Percentiles rank a stretch among this genome's conserved stretches.
phyloP scores from a whole-genome alignment of 106 monocot species.

The Platanthera zijinensis region DNA sequence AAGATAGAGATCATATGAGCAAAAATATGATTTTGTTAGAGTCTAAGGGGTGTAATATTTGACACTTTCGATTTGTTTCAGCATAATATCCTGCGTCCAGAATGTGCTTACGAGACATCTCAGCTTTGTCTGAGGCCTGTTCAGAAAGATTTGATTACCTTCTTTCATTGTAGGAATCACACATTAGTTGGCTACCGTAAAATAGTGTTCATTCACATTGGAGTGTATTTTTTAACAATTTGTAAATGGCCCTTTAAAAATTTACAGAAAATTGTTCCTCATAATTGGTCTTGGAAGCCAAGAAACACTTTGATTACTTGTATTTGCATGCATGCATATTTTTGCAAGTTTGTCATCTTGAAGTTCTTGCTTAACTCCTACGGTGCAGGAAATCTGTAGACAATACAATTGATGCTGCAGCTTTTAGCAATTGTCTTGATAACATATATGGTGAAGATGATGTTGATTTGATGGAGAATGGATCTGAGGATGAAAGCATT shows the following conservation, averaged over 20 bases:
- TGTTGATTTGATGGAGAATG: constrained; percentile 25
- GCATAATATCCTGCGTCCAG: not conserved
- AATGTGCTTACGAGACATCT: not conserved
- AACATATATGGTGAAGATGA: constrained; percentile 21
- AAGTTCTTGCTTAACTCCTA: not conserved
- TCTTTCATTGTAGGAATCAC: not conserved
- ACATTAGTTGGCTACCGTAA: not conserved
- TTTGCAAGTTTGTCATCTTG: not conserved
- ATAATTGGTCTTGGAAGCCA: not conserved
- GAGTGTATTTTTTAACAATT: not conserved
- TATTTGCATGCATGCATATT: not conserved
- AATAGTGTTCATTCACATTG: not conserved
- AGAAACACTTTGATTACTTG: not conserved
- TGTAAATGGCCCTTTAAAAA: not conserved
- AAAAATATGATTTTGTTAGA: not conserved
- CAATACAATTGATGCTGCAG: constrained; percentile 4
- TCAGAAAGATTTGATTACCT: too few species aligned
- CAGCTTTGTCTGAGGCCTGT: not conserved
- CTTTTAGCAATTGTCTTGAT: constrained; percentile 23
- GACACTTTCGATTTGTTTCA: too few species aligned
- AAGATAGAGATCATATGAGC: not conserved
- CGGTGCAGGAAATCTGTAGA: constrained; percentile 19
- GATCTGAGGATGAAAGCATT: constrained; percentile 59
- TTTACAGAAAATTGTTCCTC: not conserved
- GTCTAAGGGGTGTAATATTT: not conserved